phyloP scores from a whole-genome alignment of 257 asterid species.

The Nicotiana noctiflora region DNA sequence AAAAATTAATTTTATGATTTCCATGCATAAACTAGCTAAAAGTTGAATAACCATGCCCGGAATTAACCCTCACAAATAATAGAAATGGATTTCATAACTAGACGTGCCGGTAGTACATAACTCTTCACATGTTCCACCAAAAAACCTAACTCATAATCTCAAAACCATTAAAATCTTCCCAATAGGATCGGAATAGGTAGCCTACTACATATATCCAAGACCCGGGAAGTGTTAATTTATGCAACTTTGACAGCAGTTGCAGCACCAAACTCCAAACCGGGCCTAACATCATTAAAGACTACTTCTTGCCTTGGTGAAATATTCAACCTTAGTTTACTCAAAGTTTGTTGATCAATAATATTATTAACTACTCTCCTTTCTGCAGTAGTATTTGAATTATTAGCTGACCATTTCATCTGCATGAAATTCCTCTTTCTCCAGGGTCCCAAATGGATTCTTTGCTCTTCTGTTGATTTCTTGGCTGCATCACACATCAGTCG shows the following conservation, averaged over 20 bases:
- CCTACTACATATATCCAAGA: not conserved
- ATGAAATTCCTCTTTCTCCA: slow-evolving; percentile 48
- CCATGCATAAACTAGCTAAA: not conserved
- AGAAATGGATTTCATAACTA: not conserved
- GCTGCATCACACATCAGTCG: slow-evolving; percentile 48
- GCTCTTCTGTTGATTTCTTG: slow-evolving; percentile 37
- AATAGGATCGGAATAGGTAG: not conserved
- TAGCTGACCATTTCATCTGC: slow-evolving; percentile 46
- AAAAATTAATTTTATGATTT: too few species aligned
- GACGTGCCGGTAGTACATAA: not conserved
- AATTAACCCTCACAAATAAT: too few species aligned
- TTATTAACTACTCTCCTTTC: not conserved
- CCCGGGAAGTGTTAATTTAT: not conserved
- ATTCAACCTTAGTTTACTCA: not conserved
- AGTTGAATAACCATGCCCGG: not conserved
- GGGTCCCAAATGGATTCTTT: slow-evolving; percentile 46
- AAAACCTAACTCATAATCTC: not conserved
- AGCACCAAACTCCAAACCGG: not conserved
- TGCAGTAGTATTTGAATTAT: not conserved
- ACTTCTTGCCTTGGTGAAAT: not conserved
- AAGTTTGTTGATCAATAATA: not conserved
- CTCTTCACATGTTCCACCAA: not conserved
- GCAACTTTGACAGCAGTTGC: slow-evolving; percentile 5
- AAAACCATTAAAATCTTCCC: not conserved
- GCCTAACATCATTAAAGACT: not conserved